These are phyloP conservation scores for Backusella sp. DNA, from an alignment of 192 early-diverging fungal species.

Conservation along the genomic window DNA sequence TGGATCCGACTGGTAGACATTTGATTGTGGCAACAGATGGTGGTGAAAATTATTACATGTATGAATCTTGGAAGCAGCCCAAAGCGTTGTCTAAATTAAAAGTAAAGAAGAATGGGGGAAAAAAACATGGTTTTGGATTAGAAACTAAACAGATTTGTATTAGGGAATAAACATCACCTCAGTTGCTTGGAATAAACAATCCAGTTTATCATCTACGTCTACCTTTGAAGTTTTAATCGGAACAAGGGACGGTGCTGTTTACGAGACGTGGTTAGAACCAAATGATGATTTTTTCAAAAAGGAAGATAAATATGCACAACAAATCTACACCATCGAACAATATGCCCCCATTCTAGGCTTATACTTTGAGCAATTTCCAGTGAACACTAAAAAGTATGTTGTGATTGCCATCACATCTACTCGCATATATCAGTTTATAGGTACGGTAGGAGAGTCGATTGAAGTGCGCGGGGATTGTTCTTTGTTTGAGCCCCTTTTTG, in stretches of 20 bases:
- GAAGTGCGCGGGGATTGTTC: slow-evolving; percentile 52
- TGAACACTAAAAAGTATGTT: slow-evolving; percentile 66
- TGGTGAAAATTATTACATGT: slow-evolving; percentile 91
- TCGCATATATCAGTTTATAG: slow-evolving; percentile 92
- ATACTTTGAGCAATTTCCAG: slow-evolving; percentile 79
- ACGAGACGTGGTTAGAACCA: slow-evolving; percentile 86
- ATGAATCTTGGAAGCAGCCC: slow-evolving; percentile 80
- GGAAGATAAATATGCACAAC: slow-evolving; percentile 76
- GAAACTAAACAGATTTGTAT: background rate
- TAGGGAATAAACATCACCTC: slow-evolving; percentile 80
- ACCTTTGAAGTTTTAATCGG: slow-evolving; percentile 87
- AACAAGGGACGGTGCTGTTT: slow-evolving; percentile 83
- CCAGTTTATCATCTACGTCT: slow-evolving; percentile 48
- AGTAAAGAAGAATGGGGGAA: slow-evolving; percentile 39
- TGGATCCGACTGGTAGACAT: slow-evolving; percentile 89
- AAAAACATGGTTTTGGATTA: background rate
- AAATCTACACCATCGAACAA: slow-evolving; percentile 71
- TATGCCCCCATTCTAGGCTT: slow-evolving; percentile 77
- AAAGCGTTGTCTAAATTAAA: slow-evolving; percentile 76
- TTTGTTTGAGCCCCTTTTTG: slow-evolving; percentile 80
- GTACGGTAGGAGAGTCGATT: slow-evolving; percentile 47
- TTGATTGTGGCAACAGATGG: slow-evolving; percentile 83
- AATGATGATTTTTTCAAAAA: slow-evolving; percentile 81
- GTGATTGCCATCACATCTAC: slow-evolving; percentile 81
- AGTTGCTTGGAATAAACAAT: slow-evolving; percentile 83